Base-by-base conservation (phyloP, 805 yeast species). In the Candida quercuum region DNA sequence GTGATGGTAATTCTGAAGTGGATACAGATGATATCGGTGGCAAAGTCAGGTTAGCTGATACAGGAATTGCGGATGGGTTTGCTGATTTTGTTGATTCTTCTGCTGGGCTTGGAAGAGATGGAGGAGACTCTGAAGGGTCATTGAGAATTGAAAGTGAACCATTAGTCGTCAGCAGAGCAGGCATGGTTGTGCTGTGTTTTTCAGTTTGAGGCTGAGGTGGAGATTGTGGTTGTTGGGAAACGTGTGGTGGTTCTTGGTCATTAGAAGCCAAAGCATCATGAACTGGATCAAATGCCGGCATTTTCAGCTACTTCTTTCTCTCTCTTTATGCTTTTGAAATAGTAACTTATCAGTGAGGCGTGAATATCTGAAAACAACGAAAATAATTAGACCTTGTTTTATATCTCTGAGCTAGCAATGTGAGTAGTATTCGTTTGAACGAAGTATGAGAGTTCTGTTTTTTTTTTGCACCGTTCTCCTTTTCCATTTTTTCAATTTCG, bases 251-350 rank as follows among this genome's bases (percentile, higher is more conserved):
- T n/a, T 22, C 19, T 18, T 19, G 27, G n/a, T 13, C 28, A 15
- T 24, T 25, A 10, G 26, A 10, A 19, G 32, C 35, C 42, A 43
- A 29, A 22, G 39, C 37, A 30, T 43, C 47, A 26, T 43, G 47
- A 26, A 43, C 41, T 16, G 47, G 45, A 32, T 43, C 47, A 37
- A 38, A 43, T 4, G 38, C 35, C 8, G 42, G 33, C 41, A 37
- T 39, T 31, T 13, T 31, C 33, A 16, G 36, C 6, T 27, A 9
- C 6, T 6, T 15, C 16, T 21, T 8, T 7, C 11, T 14, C 18
- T 15, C 18, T 27, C 11, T 27, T 7, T 25, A 6, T 25, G 28
- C 13, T 7, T 12, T 11, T 25, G 28, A 8, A 8, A 8, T 9
- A 14, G 14, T n/a, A n/a, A n/a, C n/a, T n/a, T n/a, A n/a, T n/a